phyloP scores from a whole-genome alignment of 345 rosid genomes.

The Lepidium aucheri region DNA sequence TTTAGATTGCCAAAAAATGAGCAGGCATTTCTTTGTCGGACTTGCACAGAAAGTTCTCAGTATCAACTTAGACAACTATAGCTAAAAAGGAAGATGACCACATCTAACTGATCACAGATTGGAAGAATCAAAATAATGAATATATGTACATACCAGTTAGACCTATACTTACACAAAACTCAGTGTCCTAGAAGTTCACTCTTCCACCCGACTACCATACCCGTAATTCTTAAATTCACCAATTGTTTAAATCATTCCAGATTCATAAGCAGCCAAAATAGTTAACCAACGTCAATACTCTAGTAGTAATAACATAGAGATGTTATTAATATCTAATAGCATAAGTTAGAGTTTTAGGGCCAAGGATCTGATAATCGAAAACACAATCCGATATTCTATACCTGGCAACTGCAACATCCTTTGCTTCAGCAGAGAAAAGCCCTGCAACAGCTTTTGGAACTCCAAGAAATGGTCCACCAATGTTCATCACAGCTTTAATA shows the following conservation, averaged over 20 bases:
- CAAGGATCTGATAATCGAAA: background rate
- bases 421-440: slow-evolving; percentile 93
- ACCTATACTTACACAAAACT: background rate
- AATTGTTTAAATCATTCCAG: background rate
- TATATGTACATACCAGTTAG: background rate
- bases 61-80: background rate
- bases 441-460: slow-evolving; percentile 87
- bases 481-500: slow-evolving; percentile 88
- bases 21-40: background rate
- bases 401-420: slow-evolving; percentile 95
- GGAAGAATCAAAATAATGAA: background rate
- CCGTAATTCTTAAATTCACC: background rate
- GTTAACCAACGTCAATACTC: background rate
- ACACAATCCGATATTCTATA: slow-evolving; percentile 17
- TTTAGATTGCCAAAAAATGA: background rate
- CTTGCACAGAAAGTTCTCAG: background rate
- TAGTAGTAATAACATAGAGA: background rate
- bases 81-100: background rate
- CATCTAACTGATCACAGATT: background rate
- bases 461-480: slow-evolving; percentile 93
- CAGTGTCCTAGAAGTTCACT: background rate
- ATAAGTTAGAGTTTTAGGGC: background rate
- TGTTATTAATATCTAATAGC: background rate
- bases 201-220: background rate
- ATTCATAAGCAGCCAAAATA: background rate